Conservation (phyloP, 2,329 filamentous ascomycete genomes). For the Cercospora zeae-maydis region DNA sequence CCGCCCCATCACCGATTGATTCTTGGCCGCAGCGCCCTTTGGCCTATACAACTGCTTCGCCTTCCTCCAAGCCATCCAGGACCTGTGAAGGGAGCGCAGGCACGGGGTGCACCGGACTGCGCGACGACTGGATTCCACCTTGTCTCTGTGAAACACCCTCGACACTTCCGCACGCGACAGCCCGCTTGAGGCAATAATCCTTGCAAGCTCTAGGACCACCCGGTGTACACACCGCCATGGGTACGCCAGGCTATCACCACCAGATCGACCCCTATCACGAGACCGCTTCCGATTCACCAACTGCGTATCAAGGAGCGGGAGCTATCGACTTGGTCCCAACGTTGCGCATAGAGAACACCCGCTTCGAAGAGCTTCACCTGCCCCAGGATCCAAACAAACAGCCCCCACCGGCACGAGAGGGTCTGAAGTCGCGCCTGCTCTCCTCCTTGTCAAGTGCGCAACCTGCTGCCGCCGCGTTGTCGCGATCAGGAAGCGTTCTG, state of each 20-base stretch:
- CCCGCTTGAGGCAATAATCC: background rate
- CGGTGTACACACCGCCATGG: slow-evolving; percentile 10
- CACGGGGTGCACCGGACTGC: background rate
- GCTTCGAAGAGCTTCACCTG: slow-evolving; percentile 11
- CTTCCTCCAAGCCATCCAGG: background rate
- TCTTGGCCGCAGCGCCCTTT: background rate
- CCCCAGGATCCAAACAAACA: slow-evolving; percentile 15
- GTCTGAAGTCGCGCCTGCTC: slow-evolving; percentile 28
- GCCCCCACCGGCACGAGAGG: slow-evolving; percentile 21
- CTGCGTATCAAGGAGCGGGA: slow-evolving; percentile 28
- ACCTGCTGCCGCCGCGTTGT: slow-evolving; percentile 31
- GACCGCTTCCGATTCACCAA: slow-evolving; percentile 12
- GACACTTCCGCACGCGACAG: background rate
- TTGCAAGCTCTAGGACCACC: background rate
- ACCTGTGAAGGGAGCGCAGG: background rate
- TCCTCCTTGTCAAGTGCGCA: slow-evolving; percentile 30
- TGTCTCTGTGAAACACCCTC: slow-evolving; percentile 1
- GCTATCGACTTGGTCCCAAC: slow-evolving; percentile 18
- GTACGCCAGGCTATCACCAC: slow-evolving; percentile 6
- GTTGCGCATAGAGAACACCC: slow-evolving; percentile 9
- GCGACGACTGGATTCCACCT: background rate
- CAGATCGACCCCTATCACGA: slow-evolving; percentile 12
- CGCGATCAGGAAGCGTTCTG: slow-evolving; percentile 29
- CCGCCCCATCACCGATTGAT: background rate
- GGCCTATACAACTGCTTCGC: background rate